Conservation (phyloP, 768 basidiomycete species). For the Tephrocybe sp. region DNA sequence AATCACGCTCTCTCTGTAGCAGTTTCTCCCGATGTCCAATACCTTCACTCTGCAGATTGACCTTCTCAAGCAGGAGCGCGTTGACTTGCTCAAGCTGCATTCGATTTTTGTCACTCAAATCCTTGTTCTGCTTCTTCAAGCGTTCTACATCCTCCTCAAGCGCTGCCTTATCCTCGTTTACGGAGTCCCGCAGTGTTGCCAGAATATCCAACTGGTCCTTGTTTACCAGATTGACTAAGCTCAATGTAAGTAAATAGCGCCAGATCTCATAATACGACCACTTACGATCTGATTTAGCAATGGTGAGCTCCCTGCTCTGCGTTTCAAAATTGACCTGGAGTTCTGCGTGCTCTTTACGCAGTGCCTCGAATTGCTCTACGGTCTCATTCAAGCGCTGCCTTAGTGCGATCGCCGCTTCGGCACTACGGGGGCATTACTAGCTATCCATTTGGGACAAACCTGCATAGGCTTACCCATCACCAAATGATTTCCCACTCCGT, state of each 20-base stretch:
- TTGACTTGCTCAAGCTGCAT: conserved; percentile 92
- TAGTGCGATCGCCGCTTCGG: conserved; percentile 85
- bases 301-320: conserved; percentile 63
- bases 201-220: conserved; percentile 94
- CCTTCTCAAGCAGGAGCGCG: conserved; percentile 84
- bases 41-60: conserved; percentile 85
- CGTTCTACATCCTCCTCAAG: conserved; percentile 68
- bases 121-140: conserved; percentile 64
- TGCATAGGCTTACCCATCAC: conserved; percentile 62
- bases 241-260: background rate
- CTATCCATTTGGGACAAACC: background rate
- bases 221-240: conserved; percentile 84
- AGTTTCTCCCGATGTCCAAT: conserved; percentile 86
- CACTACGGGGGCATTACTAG: conserved; percentile 36
- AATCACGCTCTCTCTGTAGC: conserved; percentile 82
- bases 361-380: conserved; percentile 70
- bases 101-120: conserved; percentile 76
- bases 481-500: conserved; percentile 76
- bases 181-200: conserved; percentile 78
- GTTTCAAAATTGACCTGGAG: conserved; percentile 69
- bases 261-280: conserved; percentile 10
- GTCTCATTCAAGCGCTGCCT: conserved; percentile 87
- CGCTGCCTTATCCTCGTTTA: conserved; percentile 80
- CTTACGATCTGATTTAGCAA: conserved; percentile 85
- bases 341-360: conserved; percentile 67